These are phyloP conservation scores for Petunia axillaris DNA, from an alignment of 257 asterid genomes.

Conservation along the genomic window DNA sequence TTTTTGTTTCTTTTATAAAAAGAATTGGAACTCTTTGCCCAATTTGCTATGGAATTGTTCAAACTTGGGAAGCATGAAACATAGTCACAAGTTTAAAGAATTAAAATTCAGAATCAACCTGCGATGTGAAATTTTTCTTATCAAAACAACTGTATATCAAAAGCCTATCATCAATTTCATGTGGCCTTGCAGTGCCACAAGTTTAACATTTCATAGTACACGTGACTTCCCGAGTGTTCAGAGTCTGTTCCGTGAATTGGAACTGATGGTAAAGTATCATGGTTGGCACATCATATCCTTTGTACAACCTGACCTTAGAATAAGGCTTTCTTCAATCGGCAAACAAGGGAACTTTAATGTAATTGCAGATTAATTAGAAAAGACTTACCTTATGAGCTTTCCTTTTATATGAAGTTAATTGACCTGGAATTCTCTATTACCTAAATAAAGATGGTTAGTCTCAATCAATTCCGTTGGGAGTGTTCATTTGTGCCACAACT, in stretches of 20 bases:
- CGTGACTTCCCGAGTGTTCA: not conserved
- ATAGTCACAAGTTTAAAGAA: not conserved
- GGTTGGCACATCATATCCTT: slow-evolving; percentile 10
- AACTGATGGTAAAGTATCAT: not conserved
- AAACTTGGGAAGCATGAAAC: slow-evolving; percentile 10
- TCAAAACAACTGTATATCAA: not conserved
- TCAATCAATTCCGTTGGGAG: no score
- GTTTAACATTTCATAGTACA: not conserved
- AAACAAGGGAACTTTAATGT: no score
- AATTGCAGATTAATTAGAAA: no score
- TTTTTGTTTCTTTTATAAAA: slow-evolving; percentile 3
- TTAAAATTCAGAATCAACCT: not conserved
- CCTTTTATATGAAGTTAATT: no score
- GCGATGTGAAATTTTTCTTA: not conserved
- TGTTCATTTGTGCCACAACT: no score
- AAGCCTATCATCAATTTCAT: slow-evolving; percentile 8
- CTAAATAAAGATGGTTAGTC: no score
- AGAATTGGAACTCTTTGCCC: not conserved
- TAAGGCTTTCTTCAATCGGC: no score
- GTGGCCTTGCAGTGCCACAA: slow-evolving; percentile 1
- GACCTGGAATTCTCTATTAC: no score
- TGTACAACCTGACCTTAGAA: slow-evolving; percentile 19
- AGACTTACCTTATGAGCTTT: no score
- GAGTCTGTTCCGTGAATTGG: not conserved
- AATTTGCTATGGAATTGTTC: slow-evolving; percentile 16